Conservation (phyloP, 148 eudicot genomes). For the Selenicereus undatus region DNA sequence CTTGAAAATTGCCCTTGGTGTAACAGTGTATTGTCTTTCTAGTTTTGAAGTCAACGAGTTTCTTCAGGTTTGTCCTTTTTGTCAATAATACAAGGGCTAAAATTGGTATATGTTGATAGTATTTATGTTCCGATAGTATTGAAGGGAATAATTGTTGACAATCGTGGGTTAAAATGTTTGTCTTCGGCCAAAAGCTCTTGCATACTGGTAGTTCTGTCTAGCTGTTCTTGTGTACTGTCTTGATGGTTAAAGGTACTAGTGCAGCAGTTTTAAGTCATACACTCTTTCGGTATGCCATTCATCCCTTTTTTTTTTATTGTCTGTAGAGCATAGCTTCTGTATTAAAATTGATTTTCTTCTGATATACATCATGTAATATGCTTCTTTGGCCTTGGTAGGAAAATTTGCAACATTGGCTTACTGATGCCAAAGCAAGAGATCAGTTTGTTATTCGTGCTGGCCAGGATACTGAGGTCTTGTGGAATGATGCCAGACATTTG, state of each 20-base stretch:
- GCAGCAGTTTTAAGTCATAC: background rate
- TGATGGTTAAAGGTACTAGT: background rate
- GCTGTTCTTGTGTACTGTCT: background rate
- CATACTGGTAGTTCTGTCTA: background rate
- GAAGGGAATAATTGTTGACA: background rate
- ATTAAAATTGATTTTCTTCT: background rate
- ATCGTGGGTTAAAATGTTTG: too few relatives aligned
- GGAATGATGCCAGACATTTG: constrained; percentile 97
- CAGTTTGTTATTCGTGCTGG: constrained; percentile 94
- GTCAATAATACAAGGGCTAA: background rate
- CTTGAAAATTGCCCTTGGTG: too few relatives aligned
- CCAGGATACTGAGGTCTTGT: constrained; percentile 75
- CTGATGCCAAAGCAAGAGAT: constrained; percentile 90
- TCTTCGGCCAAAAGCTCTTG: background rate
- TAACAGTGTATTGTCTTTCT: too few relatives aligned
- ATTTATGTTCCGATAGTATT: background rate
- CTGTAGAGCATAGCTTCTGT: background rate
- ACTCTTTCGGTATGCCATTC: background rate
- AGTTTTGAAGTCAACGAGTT: too few relatives aligned
- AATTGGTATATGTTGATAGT: background rate
- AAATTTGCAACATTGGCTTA: constrained; percentile 85
- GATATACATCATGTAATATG: background rate
- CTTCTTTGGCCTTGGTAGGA: constrained; percentile 47
- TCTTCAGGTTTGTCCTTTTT: background rate
- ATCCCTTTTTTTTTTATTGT: background rate